Percentiles rank a stretch among this genome's conserved stretches.
These are phyloP conservation scores for Citrus reticulata DNA, from an alignment of 345 rosid genomes.

Conservation along the genomic window DNA sequence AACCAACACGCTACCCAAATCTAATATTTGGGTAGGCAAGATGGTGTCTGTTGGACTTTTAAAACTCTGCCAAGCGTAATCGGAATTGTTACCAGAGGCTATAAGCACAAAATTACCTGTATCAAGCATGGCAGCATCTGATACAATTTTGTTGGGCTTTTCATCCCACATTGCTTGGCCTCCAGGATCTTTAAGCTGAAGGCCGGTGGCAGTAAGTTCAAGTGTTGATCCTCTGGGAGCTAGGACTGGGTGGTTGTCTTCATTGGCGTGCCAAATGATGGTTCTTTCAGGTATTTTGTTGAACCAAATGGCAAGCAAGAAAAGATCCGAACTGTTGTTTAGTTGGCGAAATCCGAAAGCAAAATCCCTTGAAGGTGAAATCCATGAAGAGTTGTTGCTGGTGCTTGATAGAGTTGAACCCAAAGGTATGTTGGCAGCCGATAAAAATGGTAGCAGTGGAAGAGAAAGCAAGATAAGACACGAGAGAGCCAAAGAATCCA, in stretches of 20 bases:
- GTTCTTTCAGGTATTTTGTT: conserved; percentile 26
- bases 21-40: conserved; percentile 32
- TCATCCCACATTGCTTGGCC: conserved; percentile 4
- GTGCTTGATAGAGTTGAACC: conserved; percentile 9
- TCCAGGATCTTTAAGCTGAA: conserved; percentile 15
- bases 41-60: conserved; percentile 35
- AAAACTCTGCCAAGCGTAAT: conserved; percentile 38
- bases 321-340: conserved; percentile 10
- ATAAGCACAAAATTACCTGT: conserved; percentile 37
- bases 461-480: conserved; percentile 1
- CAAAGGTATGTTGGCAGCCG: conserved; percentile 7
- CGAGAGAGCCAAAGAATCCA: background rate
- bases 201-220: conserved; percentile 10
- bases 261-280: conserved; percentile 27
- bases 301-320: conserved; percentile 35
- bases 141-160: background rate
- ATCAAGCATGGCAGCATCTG: conserved; percentile 22
- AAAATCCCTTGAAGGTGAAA: conserved; percentile 22
- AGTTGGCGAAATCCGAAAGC: conserved; percentile 25
- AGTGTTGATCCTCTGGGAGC: conserved; percentile 25
- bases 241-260: conserved; percentile 1
- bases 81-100: conserved; percentile 4
- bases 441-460: background rate
- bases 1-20: conserved; percentile 8
- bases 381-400: conserved; percentile 8